Percentiles rank a stretch among this genome's conserved stretches.
phyloP scores from a whole-genome alignment of 2,329 filamentous ascomycete genomes.

The Setomelanomma holmii region DNA sequence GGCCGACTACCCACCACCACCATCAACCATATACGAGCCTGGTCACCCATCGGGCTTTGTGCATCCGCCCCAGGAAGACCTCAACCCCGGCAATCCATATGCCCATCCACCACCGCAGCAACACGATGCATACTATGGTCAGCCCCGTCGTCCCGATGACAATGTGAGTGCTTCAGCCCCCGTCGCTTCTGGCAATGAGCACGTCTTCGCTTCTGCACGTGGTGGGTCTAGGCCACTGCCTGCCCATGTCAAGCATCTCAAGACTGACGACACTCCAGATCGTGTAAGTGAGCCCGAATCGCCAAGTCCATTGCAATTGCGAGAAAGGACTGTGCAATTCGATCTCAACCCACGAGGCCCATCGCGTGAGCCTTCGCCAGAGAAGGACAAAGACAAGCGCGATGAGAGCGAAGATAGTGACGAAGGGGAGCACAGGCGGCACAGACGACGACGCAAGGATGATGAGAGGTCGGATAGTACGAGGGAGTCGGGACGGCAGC shows the following conservation, averaged over 20 bases:
- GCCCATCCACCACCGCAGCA: constrained; percentile 29
- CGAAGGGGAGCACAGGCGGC: constrained; percentile 6
- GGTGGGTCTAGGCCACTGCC: constrained; percentile 45
- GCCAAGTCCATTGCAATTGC: constrained; percentile 12
- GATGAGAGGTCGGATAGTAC: constrained; percentile 24
- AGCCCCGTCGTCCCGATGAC: constrained; percentile 49
- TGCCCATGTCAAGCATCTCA: constrained; percentile 18
- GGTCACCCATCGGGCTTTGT: constrained; percentile 39
- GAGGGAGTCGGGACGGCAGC: constrained; percentile 21
- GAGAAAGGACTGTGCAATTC: constrained; percentile 49
- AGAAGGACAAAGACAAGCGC: constrained; percentile 4
- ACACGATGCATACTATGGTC: constrained; percentile 40
- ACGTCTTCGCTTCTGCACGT: constrained; percentile 30
- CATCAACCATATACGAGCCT: constrained; percentile 30
- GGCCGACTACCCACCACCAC: constrained; percentile 52
- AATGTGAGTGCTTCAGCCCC: constrained; percentile 58
- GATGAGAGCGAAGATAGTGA: constrained; percentile 1
- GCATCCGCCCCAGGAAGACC: constrained; percentile 38
- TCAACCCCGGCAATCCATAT: constrained; percentile 37
- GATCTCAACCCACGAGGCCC: constrained; percentile 42
- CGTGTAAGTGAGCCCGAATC: constrained; percentile 26
- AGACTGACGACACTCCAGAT: constrained; percentile 25
- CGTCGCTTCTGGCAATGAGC: constrained; percentile 35
- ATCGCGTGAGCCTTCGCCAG: constrained; percentile 21
- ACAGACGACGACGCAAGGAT: constrained; percentile 15